A percentile compares a stretch with the other conserved stretches of the same genome.
Conservation (phyloP, 2,329 filamentous ascomycete genomes). For the Pseudopyricularia javanii region DNA sequence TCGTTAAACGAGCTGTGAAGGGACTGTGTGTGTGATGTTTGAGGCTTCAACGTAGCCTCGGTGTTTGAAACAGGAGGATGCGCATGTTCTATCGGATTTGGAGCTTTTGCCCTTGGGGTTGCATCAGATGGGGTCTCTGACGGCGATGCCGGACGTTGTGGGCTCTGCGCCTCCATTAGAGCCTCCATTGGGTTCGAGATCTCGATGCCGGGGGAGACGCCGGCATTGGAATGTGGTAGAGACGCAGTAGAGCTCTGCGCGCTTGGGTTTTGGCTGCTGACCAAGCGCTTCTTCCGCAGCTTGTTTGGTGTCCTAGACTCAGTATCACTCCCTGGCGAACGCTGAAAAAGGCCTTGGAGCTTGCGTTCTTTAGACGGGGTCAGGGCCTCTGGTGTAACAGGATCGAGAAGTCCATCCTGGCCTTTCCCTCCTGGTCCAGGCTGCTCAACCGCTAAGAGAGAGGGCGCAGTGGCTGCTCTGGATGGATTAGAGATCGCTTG, state of each 20-base stretch:
- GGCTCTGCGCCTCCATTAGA: background rate
- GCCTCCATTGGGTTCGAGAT: slow-evolving; percentile 28
- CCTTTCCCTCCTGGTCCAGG: slow-evolving; percentile 24
- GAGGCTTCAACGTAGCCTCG: slow-evolving; percentile 37
- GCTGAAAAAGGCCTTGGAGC: slow-evolving; percentile 58
- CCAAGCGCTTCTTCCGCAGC: slow-evolving; percentile 72
- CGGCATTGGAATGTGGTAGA: slow-evolving; percentile 35
- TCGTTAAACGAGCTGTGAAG: slow-evolving; percentile 70
- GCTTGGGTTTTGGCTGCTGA: slow-evolving; percentile 68
- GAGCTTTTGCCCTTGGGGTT: background rate
- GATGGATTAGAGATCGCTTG: background rate
- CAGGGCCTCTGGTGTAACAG: slow-evolving; percentile 22
- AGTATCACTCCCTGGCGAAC: slow-evolving; percentile 48
- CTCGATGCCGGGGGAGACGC: slow-evolving; percentile 34
- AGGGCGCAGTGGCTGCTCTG: background rate
- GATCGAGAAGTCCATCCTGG: slow-evolving; percentile 26
- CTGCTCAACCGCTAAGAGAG: background rate
- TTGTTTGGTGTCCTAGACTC: slow-evolving; percentile 76
- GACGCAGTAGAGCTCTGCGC: slow-evolving; percentile 85
- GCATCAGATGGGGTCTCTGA: background rate
- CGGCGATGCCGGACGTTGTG: background rate
- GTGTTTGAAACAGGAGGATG: background rate
- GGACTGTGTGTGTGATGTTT: slow-evolving; percentile 64
- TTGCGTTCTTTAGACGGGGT: slow-evolving; percentile 55
- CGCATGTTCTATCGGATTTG: background rate